phyloP scores from a whole-genome alignment of 2,329 filamentous ascomycete species.

The Colletotrichum sp. region DNA sequence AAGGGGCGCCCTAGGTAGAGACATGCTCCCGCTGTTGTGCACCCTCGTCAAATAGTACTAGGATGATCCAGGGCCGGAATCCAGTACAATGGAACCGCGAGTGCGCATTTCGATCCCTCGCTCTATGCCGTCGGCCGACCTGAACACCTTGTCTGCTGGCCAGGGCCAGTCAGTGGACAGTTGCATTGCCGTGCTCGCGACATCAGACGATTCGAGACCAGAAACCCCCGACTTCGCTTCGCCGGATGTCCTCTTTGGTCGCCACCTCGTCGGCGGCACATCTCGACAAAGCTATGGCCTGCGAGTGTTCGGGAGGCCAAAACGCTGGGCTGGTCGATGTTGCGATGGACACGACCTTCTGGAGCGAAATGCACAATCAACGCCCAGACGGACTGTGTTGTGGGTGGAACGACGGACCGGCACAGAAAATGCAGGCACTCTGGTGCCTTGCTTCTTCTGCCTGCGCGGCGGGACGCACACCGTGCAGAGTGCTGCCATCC shows the following conservation, averaged over 20 bases:
- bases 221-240: not conserved
- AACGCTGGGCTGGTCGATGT: not conserved
- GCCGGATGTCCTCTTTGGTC: not conserved
- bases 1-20: not conserved
- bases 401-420: not conserved
- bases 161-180: not conserved
- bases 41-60: not conserved
- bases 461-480: not conserved
- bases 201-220: constrained; percentile 2
- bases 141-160: not conserved
- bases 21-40: not conserved
- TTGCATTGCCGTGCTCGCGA: not conserved
- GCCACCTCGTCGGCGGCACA: not conserved
- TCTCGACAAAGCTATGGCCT: not conserved
- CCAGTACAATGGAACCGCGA: not conserved
- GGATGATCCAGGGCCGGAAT: not conserved
- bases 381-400: constrained; percentile 1
- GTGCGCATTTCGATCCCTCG: not conserved
- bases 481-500: not conserved
- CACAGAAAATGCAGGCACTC: not conserved
- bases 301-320: not conserved
- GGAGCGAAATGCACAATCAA: not conserved
- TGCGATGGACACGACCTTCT: not conserved
- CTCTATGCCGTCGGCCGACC: not conserved
- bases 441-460: not conserved